Evolutionary conservation across 192 early-diverging fungal species (phyloP).

Genomic region (Podila epigama): DNA sequence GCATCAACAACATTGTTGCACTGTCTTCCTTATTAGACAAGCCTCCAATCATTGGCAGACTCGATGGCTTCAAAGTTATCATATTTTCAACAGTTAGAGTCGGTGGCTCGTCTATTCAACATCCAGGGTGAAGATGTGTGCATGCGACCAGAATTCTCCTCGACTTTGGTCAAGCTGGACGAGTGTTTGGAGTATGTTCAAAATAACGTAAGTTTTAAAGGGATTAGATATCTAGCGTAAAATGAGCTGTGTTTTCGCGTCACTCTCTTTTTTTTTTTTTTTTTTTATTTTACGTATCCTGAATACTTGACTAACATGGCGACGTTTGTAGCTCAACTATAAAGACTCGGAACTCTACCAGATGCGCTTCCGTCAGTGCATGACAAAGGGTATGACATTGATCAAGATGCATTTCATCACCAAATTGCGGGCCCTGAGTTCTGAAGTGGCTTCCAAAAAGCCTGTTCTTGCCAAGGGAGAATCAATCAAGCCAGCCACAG

Average conservation of each 20-base stretch:
- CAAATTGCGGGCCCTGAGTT: conserved; percentile 67
- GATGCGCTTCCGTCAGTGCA: conserved; percentile 93
- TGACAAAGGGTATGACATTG: conserved; percentile 91
- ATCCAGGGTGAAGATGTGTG: conserved; percentile 88
- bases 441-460: conserved; percentile 68
- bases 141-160: conserved; percentile 78
- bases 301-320: too few species aligned
- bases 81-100: conserved; percentile 89
- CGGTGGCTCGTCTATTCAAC: conserved; percentile 78
- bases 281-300: background rate
- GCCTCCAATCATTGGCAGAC: conserved; percentile 64
- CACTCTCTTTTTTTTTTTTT: background rate
- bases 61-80: conserved; percentile 66
- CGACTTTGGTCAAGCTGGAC: conserved; percentile 80
- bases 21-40: conserved; percentile 47
- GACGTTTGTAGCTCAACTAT: conserved; percentile 75
- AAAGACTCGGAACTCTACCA: conserved; percentile 92
- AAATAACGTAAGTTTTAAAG: conserved; percentile 71
- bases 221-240: too few species aligned
- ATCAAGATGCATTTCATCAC: conserved; percentile 91
- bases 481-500: conserved; percentile 34
- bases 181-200: conserved; percentile 82
- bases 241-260: too few species aligned
- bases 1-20: background rate
- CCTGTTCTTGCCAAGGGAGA: conserved; percentile 47